A percentile compares a stretch with the other conserved stretches of the same genome.
These are phyloP conservation scores for Cucurbita pepo DNA, from an alignment of 306 rosid genomes.

Conservation along the genomic window DNA sequence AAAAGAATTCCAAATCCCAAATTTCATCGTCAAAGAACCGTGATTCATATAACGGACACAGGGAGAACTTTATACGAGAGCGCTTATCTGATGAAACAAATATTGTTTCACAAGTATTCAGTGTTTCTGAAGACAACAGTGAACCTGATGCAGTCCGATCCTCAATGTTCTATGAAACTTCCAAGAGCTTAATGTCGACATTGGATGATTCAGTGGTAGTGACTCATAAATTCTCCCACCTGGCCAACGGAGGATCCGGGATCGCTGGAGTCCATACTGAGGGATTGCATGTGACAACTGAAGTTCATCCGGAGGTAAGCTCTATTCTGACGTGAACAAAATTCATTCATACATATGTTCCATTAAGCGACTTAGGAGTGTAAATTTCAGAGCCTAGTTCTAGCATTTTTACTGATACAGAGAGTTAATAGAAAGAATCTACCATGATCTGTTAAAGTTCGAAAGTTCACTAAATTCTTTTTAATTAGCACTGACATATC, in stretches of 20 bases:
- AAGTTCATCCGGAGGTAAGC: conserved; percentile 37
- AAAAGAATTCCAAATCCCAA: conserved; percentile 1
- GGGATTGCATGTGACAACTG: conserved; percentile 17
- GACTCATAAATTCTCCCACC: conserved; percentile 11
- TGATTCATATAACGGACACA: neutral
- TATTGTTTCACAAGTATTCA: neutral
- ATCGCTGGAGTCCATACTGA: conserved; percentile 23
- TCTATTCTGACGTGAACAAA: neutral
- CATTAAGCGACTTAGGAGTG: neutral
- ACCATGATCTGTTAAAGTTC: neutral
- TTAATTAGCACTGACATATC: conserved; percentile 6
- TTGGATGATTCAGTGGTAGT: conserved; percentile 18
- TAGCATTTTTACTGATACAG: neutral
- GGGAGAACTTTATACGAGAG: neutral
- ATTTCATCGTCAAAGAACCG: neutral
- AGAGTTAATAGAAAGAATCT: neutral
- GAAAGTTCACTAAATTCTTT: neutral
- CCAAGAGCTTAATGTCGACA: conserved; percentile 16
- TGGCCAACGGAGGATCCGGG: conserved; percentile 21
- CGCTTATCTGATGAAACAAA: neutral
- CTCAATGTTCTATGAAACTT: conserved; percentile 10
- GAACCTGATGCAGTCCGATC: conserved; percentile 14
- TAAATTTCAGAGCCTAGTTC: neutral
- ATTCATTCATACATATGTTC: neutral
- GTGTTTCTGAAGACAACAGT: neutral